Evolutionary conservation across 2,329 filamentous ascomycete species (phyloP).

Genomic region (Macroventuria anomochaeta): DNA sequence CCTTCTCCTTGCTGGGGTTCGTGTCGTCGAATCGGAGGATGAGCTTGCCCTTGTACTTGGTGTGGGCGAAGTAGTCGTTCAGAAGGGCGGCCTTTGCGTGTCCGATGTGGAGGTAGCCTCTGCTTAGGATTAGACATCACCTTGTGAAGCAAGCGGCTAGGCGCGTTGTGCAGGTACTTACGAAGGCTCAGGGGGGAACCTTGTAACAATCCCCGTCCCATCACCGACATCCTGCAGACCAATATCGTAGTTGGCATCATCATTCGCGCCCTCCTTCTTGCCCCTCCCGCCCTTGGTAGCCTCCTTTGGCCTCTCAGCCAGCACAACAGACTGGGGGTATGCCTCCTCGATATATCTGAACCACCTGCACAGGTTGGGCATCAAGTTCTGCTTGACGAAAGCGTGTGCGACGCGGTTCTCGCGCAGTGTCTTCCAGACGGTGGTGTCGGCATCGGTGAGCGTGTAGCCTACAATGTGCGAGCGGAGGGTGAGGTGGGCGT

Average conservation of each 20-base stretch:
- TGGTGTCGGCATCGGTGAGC: constrained; percentile 77
- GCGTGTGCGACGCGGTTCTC: constrained; percentile 84
- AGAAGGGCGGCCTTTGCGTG: constrained; percentile 93
- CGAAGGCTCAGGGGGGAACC: constrained; percentile 94
- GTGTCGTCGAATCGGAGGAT: constrained; percentile 96
- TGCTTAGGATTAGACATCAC: constrained; percentile 25
- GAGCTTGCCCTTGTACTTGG: constrained; percentile 88
- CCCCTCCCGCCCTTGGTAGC: constrained; percentile 65
- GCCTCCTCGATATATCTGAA: constrained; percentile 83
- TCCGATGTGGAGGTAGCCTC: constrained; percentile 89
- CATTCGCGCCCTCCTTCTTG: constrained; percentile 81
- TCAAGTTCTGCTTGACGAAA: constrained; percentile 77
- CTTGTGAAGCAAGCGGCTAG: neutral
- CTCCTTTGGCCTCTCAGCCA: constrained; percentile 59
- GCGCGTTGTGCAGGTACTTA: constrained; percentile 52
- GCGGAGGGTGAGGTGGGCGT: constrained; percentile 85
- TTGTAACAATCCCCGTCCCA: constrained; percentile 76
- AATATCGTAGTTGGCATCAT: constrained; percentile 88
- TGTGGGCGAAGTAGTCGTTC: constrained; percentile 96
- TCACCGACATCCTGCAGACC: constrained; percentile 83
- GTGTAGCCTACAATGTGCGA: constrained; percentile 85
- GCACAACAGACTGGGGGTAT: constrained; percentile 77
- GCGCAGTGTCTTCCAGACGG: constrained; percentile 82
- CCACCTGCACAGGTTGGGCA: constrained; percentile 83
- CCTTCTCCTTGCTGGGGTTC: constrained; percentile 96